Evolutionary conservation across 2,329 filamentous ascomycete genomes (phyloP), one percentile per base, ranked within the genome.

Genomic region (Diplodia mutila): DNA sequence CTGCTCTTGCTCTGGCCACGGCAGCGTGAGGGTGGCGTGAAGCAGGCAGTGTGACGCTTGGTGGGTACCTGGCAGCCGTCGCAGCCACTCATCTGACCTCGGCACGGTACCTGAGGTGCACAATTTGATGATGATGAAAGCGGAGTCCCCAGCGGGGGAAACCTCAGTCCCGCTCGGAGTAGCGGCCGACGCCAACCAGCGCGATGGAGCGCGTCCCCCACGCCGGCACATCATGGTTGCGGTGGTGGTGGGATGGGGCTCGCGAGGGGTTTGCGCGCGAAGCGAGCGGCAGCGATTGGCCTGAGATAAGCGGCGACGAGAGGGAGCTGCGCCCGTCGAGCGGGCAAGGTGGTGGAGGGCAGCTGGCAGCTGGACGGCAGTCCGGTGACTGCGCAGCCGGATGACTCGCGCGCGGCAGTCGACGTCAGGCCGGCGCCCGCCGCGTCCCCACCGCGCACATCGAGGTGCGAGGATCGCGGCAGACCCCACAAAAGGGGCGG

Each of bases 11-110:
- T 55, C 51, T 66, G 51, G 39, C 39, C 52, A 66, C 52, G 53
- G 34, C 39, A 63, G 46, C 59, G 59, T 63, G 59, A 63, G 27
- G 59, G 59, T 63, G 59, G 59, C 59, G 59, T 63, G 57, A 61
- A 61, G 57, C 27, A 48, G 57, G 39, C 27, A 48, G 46, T 37
- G 59, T 51, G 59, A 63, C 59, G 14, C 42, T 34, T 37, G 46
- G 59, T 63, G 59, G 59, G 59, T 63, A 63, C 59, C 59, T 63
- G 59, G 59, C 59, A 63, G 42, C 9, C 42, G 18, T 61, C 11
- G 57, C 57, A 61, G 57, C 57, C 57, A 48, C 39, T 48, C 59
- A 51, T 63, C 57, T 61, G 57, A 49, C 57, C 57, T 61, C 39
- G 57, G 57, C 39, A 23, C 42, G 4, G 42, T 51, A 27, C 46